Base-by-base conservation (phyloP, 805 yeast species). In the Nakazawaea ernobii region DNA sequence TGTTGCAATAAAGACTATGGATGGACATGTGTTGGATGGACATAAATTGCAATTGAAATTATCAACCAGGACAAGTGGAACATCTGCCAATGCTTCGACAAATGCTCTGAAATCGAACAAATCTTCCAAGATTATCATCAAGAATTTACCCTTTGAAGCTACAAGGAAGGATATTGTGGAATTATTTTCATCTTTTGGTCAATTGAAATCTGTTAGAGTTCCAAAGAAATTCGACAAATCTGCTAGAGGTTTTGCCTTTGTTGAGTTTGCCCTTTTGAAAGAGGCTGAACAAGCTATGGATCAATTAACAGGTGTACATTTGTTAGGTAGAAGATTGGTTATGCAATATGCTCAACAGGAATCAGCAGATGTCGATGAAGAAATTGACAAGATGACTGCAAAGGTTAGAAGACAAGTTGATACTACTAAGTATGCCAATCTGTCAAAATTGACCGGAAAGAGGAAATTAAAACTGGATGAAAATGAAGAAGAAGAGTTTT, bases 221-320 rank as follows among this genome's bases (percentile, higher is more conserved):
- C 99, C 99, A 30, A 86, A 86, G 79, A 94, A 94, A 65, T 91
- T 92, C 70, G 95, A 94, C 74, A 86, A 85, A 61, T 77, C 89
- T 33, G 95, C 97, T 10, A 82, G 99, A 63, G 99, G 99, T 62
- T 94, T 94, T 72, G 99, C 98, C 0, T 94, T 94, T 65, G 96
- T 95, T 40, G 99, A 94, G 67, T 94, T 86, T 61, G 71, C 86
- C 9, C 70, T 94, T 36, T 75, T 87, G 20, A 82, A 88, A 63
- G 99, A 94, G 66, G 97, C 99, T 1, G 96, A 86, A 62, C 80
- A 74, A 60, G 99, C 98, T 11, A 86, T 94, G 92, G 83, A 84
- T 57, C 92, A 91, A 62, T 76, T 94, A 53, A 86, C 84, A 62
- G 99, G 99, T 51, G 97, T 95, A 2, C 99, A 94, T 75, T 84